These are phyloP conservation scores for Penstemon newberryi DNA, from an alignment of 257 asterid genomes.

Conservation along the genomic window DNA sequence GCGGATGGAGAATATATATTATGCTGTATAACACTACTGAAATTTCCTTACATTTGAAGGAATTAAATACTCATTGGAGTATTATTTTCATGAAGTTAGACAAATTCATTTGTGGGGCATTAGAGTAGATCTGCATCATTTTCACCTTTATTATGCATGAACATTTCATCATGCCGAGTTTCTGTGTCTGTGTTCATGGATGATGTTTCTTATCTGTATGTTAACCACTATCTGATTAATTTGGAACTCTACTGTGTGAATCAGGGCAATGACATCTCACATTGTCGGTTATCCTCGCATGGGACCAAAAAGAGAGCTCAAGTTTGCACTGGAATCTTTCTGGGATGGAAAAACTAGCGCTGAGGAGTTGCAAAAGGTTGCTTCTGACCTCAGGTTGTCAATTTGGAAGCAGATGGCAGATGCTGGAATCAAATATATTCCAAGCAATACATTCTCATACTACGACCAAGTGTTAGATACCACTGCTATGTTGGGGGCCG, in stretches of 20 bases:
- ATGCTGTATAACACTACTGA: not conserved
- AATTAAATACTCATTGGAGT: not conserved
- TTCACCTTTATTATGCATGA: not conserved
- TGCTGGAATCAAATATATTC: constrained; percentile 78
- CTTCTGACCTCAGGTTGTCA: constrained; percentile 60
- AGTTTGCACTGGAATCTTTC: constrained; percentile 78
- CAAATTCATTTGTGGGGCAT: not conserved
- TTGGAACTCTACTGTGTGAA: not conserved
- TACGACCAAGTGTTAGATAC: constrained; percentile 84
- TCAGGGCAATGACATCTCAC: constrained; percentile 77
- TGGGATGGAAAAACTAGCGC: constrained; percentile 78
- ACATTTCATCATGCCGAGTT: not conserved
- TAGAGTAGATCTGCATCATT: too few relatives aligned
- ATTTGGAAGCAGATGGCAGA: constrained; percentile 84
- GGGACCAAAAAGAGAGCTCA: constrained; percentile 64
- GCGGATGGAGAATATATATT: not conserved
- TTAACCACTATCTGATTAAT: not conserved
- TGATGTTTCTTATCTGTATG: not conserved
- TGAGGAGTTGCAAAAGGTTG: constrained; percentile 65
- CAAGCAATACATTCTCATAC: constrained; percentile 85
- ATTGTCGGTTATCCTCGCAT: constrained; percentile 76
- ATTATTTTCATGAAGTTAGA: constrained; percentile 12
- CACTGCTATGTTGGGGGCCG: constrained; percentile 81
- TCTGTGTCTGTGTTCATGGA: not conserved
- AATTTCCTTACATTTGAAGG: not conserved